Percentiles rank a stretch among this genome's conserved stretches.
Conservation (phyloP, 768 basidiomycete genomes). For the Mrakia blollopis region DNA sequence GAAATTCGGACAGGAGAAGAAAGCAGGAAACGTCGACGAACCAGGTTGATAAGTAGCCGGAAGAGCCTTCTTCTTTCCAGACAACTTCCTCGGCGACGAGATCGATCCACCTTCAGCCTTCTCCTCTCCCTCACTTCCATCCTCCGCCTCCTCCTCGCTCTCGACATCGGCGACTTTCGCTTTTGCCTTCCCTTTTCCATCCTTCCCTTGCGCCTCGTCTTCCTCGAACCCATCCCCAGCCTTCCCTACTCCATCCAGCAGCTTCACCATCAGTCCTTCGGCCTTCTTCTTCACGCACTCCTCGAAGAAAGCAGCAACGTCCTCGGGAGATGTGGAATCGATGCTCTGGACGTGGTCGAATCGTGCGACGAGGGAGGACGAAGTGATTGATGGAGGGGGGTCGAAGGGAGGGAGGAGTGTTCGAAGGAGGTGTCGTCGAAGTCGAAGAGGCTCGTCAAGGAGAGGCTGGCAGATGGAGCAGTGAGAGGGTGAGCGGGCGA, state of each 20-base stretch:
- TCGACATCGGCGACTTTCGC: slow-evolving; percentile 33
- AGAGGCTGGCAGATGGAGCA: slow-evolving; percentile 53
- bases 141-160: slow-evolving; percentile 33
- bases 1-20: neutral
- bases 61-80: slow-evolving; percentile 58
- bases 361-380: slow-evolving; percentile 53
- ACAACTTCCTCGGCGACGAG: slow-evolving; percentile 28
- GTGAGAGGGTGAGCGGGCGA: neutral
- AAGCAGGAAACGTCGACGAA: slow-evolving; percentile 35
- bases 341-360: slow-evolving; percentile 68
- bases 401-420: slow-evolving; percentile 56
- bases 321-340: slow-evolving; percentile 49
- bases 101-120: slow-evolving; percentile 36
- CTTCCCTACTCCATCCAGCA: slow-evolving; percentile 42
- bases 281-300: slow-evolving; percentile 68
- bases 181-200: slow-evolving; percentile 33
- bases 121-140: slow-evolving; percentile 33
- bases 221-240: slow-evolving; percentile 45
- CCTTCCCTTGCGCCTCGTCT: slow-evolving; percentile 56
- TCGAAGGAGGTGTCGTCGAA: slow-evolving; percentile 63
- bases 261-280: slow-evolving; percentile 94
- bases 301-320: slow-evolving; percentile 69
- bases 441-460: slow-evolving; percentile 63
- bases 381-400: slow-evolving; percentile 37
- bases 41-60: slow-evolving; percentile 81